Evolutionary conservation across 2,329 filamentous ascomycete genomes (phyloP).

Genomic region (Talaromyces sp.): DNA sequence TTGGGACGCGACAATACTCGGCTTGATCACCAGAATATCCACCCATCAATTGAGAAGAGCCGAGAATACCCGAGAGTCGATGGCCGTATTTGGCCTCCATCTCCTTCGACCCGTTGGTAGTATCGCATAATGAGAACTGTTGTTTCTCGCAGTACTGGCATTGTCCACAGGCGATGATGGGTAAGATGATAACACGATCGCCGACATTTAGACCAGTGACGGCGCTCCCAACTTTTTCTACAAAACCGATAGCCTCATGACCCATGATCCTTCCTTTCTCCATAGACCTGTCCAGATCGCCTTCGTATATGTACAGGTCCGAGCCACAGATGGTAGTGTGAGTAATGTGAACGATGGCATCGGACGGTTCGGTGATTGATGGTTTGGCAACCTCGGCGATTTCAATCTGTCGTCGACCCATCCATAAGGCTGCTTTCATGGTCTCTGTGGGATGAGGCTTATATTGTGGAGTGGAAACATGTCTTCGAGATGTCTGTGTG

Average conservation of each 20-base stretch:
- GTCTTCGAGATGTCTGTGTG: neutral
- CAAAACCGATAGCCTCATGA: constrained; percentile 28
- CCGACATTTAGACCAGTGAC: constrained; percentile 22
- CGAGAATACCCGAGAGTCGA: constrained; percentile 29
- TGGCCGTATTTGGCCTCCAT: constrained; percentile 27
- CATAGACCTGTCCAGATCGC: constrained; percentile 27
- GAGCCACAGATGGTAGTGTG: constrained; percentile 32
- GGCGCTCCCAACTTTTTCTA: constrained; percentile 24
- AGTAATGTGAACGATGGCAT: constrained; percentile 32
- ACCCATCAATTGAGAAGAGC: constrained; percentile 29
- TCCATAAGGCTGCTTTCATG: constrained; percentile 30
- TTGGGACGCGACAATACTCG: constrained; percentile 33
- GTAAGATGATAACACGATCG: constrained; percentile 29
- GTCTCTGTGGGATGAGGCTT: constrained; percentile 25
- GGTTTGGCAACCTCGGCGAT: constrained; percentile 31
- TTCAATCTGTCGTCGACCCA: constrained; percentile 26
- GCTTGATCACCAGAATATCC: constrained; percentile 35
- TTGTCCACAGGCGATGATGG: constrained; percentile 27
- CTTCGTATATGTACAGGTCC: constrained; percentile 30
- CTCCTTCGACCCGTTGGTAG: constrained; percentile 26
- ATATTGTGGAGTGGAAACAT: constrained; percentile 21
- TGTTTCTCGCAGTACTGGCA: constrained; percentile 28
- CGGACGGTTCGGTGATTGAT: constrained; percentile 27
- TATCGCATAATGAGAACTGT: constrained; percentile 30
- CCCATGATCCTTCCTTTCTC: constrained; percentile 26